These are phyloP conservation scores for Paecilomyces sp. DNA, from an alignment of 2,329 filamentous ascomycete genomes.

Conservation along the genomic window DNA sequence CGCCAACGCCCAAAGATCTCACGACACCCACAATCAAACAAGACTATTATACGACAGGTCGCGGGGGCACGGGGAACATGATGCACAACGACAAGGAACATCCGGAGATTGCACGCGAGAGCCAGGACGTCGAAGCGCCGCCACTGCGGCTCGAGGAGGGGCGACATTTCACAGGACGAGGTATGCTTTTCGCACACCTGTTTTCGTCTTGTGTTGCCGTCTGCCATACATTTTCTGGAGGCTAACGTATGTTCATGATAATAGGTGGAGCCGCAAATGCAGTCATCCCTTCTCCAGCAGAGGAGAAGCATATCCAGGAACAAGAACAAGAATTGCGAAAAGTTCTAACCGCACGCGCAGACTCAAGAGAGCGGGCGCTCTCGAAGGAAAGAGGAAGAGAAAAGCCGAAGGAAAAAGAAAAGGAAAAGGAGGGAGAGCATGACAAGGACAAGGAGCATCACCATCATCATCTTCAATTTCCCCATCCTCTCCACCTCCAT, in stretches of 20 bases:
- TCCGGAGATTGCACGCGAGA: constrained; percentile 62
- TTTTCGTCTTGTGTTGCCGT: background rate
- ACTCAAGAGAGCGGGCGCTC: background rate
- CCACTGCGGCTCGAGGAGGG: constrained; percentile 30
- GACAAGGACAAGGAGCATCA: background rate
- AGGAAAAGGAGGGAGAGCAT: background rate
- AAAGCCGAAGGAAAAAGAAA: background rate
- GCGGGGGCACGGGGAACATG: constrained; percentile 87
- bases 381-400: background rate
- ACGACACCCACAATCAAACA: constrained; percentile 77
- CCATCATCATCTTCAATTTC: no score
- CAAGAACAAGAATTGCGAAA: constrained; percentile 11
- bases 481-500: background rate
- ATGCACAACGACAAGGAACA: constrained; percentile 62
- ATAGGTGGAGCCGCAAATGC: constrained; percentile 30
- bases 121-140: constrained; percentile 70
- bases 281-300: constrained; percentile 20
- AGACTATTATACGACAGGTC: constrained; percentile 79
- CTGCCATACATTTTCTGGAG: background rate
- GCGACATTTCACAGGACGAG: constrained; percentile 36
- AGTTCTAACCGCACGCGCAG: background rate
- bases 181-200: constrained; percentile 21
- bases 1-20: constrained; percentile 56
- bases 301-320: constrained; percentile 14
- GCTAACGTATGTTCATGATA: background rate